Base-by-base conservation (phyloP, 2,329 filamentous ascomycete genomes). In the Pezicula rhizophila region DNA sequence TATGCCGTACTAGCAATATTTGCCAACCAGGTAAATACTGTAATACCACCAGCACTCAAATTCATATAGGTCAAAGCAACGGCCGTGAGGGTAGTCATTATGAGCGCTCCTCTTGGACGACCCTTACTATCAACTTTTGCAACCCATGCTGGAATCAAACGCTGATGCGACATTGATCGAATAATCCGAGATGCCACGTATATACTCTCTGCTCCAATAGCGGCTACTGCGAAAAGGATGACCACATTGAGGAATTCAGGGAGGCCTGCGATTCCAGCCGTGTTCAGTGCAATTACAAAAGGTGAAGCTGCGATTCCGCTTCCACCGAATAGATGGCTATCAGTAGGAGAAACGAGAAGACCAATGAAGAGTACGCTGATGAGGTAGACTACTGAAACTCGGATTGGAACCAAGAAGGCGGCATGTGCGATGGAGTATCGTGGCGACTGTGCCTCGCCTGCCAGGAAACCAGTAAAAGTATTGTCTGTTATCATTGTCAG, bases 391-490 rank as follows among this genome's bases (percentile, higher is more conserved):
- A 47, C 26, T 17, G 42, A 42, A 6, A 52, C 51, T 14, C 51
- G 48, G 26, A 49, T 38, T n/a, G 51, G 51, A 17, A 52, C 51
- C 5, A 52, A 47, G 18, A 50, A 50, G 4, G 48, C 47, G 5
- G 51, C 51, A 18, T 52, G 51, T 11, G 47, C 51, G 44, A 52
- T 52, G 11, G 51, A 52, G 25, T 48, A 50, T 2, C 51, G 51
- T 15, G 51, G 51, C 8, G 47, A 50, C 23, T 45, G 35, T 5
- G 51, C 51, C 43, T 52, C 51, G 7, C 51, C 51, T 57, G 20
- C 64, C 64, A 48, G 60, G 50, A 41, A 62, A 18, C 58, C 51
- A 2, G 62, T 63, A 15, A 67, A 59, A 6, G 65, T 42, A 8
- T 59, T 58, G 23, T 50, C 53, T 39, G 37, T 15, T 14, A 10